Conservation (phyloP, 495 filamentous ascomycete species). For the Viridothelium virens region DNA sequence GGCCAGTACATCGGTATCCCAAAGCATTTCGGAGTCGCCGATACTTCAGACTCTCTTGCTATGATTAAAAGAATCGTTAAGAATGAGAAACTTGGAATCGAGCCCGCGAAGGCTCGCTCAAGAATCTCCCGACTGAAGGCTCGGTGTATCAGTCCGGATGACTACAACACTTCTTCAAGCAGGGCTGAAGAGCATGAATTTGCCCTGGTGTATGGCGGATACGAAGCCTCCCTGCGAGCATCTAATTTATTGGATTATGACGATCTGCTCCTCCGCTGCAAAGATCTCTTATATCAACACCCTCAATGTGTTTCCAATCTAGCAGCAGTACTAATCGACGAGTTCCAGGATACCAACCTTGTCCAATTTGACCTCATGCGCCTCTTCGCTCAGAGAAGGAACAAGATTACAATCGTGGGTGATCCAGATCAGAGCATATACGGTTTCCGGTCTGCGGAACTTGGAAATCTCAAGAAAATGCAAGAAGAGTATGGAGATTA, state of each 20-base stretch:
- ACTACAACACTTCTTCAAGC: constrained; percentile 42
- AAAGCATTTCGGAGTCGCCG: constrained; percentile 88
- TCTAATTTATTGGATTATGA: constrained; percentile 94
- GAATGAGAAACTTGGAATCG: constrained; percentile 47
- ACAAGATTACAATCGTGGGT: constrained; percentile 85
- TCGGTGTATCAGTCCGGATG: constrained; percentile 48
- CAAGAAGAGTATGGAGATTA: constrained; percentile 67
- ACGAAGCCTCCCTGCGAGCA: constrained; percentile 61
- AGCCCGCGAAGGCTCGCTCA: constrained; percentile 57
- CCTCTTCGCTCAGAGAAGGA: constrained; percentile 64
- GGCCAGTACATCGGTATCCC: constrained; percentile 75
- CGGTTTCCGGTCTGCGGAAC: constrained; percentile 93
- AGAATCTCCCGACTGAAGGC: constrained; percentile 86
- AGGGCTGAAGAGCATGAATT: constrained; percentile 64
- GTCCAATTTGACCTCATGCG: constrained; percentile 95
- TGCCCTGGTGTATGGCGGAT: constrained; percentile 65
- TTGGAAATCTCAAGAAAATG: constrained; percentile 78
- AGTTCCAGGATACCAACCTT: constrained; percentile 96
- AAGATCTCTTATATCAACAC: constrained; percentile 65
- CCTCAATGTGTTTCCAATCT: constrained; percentile 88
- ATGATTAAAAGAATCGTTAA: constrained; percentile 80
- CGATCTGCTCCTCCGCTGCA: constrained; percentile 79
- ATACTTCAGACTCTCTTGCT: constrained; percentile 67
- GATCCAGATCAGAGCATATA: constrained; percentile 99
- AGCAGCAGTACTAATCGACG: constrained; percentile 88